These are phyloP conservation scores for Aspergillus pseudotamarii DNA, from an alignment of 2,329 filamentous ascomycete genomes.

Conservation along the genomic window DNA sequence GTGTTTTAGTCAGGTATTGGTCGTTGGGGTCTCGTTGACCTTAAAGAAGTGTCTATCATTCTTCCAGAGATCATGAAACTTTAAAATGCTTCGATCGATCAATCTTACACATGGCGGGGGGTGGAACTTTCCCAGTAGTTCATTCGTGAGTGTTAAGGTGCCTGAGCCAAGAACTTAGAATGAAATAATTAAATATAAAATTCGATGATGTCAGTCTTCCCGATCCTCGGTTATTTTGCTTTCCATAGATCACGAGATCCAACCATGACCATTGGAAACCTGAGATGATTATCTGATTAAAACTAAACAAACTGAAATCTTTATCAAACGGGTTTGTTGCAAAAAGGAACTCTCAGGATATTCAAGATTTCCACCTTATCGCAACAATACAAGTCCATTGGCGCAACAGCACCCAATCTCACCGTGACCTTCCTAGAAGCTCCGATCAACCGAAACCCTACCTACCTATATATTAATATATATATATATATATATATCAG, in stretches of 20 bases:
- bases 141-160: background rate
- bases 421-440: background rate
- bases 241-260: background rate
- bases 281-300: background rate
- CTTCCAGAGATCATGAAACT: too few species aligned
- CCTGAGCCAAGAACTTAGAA: background rate
- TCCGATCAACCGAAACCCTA: background rate
- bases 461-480: too few species aligned
- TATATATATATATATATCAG: background rate
- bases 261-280: background rate
- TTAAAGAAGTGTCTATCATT: too few species aligned
- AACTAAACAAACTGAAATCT: background rate
- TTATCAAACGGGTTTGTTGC: too few species aligned
- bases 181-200: background rate
- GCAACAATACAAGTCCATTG: background rate
- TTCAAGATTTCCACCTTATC: too few species aligned
- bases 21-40: background rate
- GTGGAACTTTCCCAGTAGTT: too few species aligned
- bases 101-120: background rate
- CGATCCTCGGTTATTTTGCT: conserved; percentile 19
- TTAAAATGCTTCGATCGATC: background rate
- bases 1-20: background rate
- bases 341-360: too few species aligned
- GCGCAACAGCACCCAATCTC: background rate
- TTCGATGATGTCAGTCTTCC: conserved; percentile 13